These are phyloP conservation scores for Potentilla sterilis DNA, from an alignment of 306 rosid genomes.

Conservation along the genomic window DNA sequence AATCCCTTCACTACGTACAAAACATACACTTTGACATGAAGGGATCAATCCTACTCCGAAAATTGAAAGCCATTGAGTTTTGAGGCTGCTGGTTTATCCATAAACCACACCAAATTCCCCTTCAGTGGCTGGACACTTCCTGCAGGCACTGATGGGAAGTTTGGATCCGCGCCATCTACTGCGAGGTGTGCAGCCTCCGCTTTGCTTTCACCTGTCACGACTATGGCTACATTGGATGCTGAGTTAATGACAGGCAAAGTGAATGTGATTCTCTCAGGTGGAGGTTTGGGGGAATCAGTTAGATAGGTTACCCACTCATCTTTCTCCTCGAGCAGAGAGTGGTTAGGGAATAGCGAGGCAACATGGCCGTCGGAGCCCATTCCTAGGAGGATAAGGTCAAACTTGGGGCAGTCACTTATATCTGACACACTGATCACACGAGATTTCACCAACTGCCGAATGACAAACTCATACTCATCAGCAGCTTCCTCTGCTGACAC, in stretches of 20 bases:
- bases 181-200: constrained; percentile 77
- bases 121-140: constrained; percentile 68
- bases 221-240: constrained; percentile 78
- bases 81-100: constrained; percentile 82
- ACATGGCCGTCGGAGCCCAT: constrained; percentile 89
- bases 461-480: constrained; percentile 74
- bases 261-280: constrained; percentile 97
- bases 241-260: constrained; percentile 96
- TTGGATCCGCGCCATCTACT: constrained; percentile 50
- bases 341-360: constrained; percentile 83
- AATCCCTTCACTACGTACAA: constrained; percentile 60
- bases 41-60: constrained; percentile 44
- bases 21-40: constrained; percentile 42
- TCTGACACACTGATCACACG: constrained; percentile 77
- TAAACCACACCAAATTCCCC: constrained; percentile 90
- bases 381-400: constrained; percentile 92
- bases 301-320: constrained; percentile 89
- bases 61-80: constrained; percentile 61
- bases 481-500: constrained; percentile 98
- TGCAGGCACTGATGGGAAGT: constrained; percentile 57
- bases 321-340: constrained; percentile 63
- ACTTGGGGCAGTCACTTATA: constrained; percentile 85
- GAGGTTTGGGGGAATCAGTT: constrained; percentile 90
- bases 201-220: constrained; percentile 65
- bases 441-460: constrained; percentile 90